Conservation (phyloP, 2,329 filamentous ascomycete species). For the Nemania sp. region DNA sequence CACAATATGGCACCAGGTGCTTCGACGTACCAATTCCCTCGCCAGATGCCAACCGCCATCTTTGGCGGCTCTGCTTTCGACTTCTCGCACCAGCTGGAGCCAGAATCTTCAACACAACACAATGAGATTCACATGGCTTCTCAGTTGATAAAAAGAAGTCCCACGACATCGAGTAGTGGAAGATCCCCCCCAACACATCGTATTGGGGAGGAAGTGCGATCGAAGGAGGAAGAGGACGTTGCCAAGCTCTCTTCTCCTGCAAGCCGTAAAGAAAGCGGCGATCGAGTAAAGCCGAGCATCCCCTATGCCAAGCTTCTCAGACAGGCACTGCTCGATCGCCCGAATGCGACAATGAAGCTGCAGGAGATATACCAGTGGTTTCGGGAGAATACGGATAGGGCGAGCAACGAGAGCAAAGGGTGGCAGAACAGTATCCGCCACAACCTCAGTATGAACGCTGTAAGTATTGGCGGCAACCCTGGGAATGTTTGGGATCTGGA, state of each 20-base stretch:
- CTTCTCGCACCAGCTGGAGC: too few relatives aligned
- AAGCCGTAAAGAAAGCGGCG: constrained; percentile 33
- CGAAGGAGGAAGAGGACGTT: constrained; percentile 11
- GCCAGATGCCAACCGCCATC: too few relatives aligned
- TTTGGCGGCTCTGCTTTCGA: too few relatives aligned
- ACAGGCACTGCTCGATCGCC: constrained; percentile 70
- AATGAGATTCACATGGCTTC: too few relatives aligned
- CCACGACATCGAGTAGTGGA: background rate
- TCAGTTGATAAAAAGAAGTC: too few relatives aligned
- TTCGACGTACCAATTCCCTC: too few relatives aligned
- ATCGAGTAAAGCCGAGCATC: constrained; percentile 49
- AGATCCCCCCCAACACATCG: constrained; percentile 18
- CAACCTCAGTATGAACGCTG: constrained; percentile 93
- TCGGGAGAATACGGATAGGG: constrained; percentile 76
- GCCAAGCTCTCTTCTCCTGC: background rate
- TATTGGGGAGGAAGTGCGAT: constrained; percentile 1
- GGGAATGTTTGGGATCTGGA: background rate
- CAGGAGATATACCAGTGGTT: constrained; percentile 94
- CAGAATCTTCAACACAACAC: too few relatives aligned
- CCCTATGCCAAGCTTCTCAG: constrained; percentile 86
- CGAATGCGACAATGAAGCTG: constrained; percentile 72
- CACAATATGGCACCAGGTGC: constrained; percentile 11
- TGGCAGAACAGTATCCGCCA: constrained; percentile 98
- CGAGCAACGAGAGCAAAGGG: constrained; percentile 66
- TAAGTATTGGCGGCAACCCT: constrained; percentile 51